Evolutionary conservation across 768 basidiomycete species (phyloP).

Genomic region (Agrocybe praecox): DNA sequence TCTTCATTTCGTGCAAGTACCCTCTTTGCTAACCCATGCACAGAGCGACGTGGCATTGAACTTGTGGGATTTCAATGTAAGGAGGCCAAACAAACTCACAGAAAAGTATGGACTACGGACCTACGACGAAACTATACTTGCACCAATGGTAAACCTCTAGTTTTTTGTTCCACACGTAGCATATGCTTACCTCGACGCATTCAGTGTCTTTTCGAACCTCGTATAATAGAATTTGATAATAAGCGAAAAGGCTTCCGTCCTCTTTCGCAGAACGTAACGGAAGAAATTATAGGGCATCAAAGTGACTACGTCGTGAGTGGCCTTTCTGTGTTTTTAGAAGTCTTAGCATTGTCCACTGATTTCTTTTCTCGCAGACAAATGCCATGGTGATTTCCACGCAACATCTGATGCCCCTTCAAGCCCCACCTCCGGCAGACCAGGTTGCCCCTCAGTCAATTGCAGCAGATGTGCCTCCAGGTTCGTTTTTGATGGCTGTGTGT

Average conservation of each 20-base stretch:
- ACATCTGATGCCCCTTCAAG: conserved; percentile 59
- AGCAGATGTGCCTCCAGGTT: conserved; percentile 17
- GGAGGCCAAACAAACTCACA: conserved; percentile 72
- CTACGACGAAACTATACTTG: conserved; percentile 94
- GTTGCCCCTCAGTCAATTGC: conserved; percentile 19
- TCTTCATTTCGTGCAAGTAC: background rate
- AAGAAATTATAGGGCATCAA: conserved; percentile 68
- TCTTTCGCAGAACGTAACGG: conserved; percentile 65
- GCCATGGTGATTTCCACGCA: conserved; percentile 92
- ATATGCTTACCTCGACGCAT: background rate
- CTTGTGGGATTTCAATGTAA: conserved; percentile 87
- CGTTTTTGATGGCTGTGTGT: background rate
- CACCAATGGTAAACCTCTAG: conserved; percentile 75
- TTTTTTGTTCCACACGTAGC: background rate
- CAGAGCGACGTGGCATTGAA: conserved; percentile 91
- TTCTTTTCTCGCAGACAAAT: conserved; percentile 58
- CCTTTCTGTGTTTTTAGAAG: background rate
- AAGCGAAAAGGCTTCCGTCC: conserved; percentile 58
- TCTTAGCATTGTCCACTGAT: background rate
- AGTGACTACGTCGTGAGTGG: conserved; percentile 52
- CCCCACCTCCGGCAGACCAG: background rate
- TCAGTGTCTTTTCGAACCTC: conserved; percentile 92
- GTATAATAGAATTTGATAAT: conserved; percentile 86
- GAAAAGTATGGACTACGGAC: conserved; percentile 89
- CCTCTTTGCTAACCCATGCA: conserved; percentile 5